Evolutionary conservation across 176 grass and related monocot genomes (phyloP).

Genomic region (Alopecurus myosuroides): DNA sequence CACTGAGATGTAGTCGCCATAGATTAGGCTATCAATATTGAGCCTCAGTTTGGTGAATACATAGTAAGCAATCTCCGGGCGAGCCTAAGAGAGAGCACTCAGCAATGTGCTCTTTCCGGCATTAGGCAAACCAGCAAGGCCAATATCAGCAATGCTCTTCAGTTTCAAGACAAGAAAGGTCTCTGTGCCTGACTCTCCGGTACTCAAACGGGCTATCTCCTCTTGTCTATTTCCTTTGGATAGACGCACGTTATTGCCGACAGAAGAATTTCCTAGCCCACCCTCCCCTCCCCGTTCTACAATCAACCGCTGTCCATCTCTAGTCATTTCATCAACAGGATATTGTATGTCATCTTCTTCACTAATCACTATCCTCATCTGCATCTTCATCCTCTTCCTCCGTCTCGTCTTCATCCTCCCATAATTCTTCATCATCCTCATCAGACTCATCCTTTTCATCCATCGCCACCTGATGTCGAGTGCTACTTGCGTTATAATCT

Average conservation of each 20-base stretch:
- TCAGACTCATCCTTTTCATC: slow-evolving; percentile 28
- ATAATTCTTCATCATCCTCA: slow-evolving; percentile 22
- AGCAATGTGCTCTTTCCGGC: slow-evolving; percentile 82
- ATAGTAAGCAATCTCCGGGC: slow-evolving; percentile 59
- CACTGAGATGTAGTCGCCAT: slow-evolving; percentile 56
- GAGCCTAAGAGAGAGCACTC: slow-evolving; percentile 59
- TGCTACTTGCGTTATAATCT: background rate
- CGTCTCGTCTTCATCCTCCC: slow-evolving; percentile 8
- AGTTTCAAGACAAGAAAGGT: slow-evolving; percentile 68
- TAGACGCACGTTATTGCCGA: slow-evolving; percentile 30
- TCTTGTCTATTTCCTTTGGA: slow-evolving; percentile 33
- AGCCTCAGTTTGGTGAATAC: slow-evolving; percentile 75
- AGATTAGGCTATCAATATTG: slow-evolving; percentile 73
- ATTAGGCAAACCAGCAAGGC: slow-evolving; percentile 81
- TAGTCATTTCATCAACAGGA: slow-evolving; percentile 70
- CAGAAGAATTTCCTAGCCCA: slow-evolving; percentile 37
- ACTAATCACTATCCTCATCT: background rate
- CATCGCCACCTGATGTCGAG: background rate
- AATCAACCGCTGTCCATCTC: slow-evolving; percentile 57
- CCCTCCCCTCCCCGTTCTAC: slow-evolving; percentile 44
- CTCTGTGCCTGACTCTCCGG: slow-evolving; percentile 53
- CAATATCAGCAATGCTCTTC: slow-evolving; percentile 85
- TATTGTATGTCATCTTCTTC: slow-evolving; percentile 45
- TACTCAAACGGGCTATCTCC: slow-evolving; percentile 26
- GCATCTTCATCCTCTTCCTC: background rate